These are phyloP conservation scores for Schoenoplectus tabernaemontani DNA, from an alignment of 202 grass and related monocot genomes.

Conservation along the genomic window DNA sequence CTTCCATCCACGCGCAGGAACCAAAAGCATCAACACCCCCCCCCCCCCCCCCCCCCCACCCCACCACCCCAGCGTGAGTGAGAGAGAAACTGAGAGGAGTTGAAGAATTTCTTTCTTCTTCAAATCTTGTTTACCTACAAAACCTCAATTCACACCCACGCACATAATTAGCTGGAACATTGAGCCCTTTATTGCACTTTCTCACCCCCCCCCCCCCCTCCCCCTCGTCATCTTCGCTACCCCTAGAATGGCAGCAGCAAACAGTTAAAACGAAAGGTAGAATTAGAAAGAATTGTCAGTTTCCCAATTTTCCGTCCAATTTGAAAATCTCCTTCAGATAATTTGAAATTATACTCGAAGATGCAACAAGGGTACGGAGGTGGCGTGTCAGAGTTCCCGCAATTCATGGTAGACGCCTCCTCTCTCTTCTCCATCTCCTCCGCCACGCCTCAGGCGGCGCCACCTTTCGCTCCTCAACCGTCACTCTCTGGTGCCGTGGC, in stretches of 20 bases:
- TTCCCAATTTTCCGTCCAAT: not conserved
- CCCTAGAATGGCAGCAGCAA: not conserved
- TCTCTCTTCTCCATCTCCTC: conserved; percentile 51
- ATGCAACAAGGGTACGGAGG: conserved; percentile 90
- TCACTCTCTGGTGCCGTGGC: conserved; percentile 22
- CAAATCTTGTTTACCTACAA: not conserved
- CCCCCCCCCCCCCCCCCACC: too few species aligned
- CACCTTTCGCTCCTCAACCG: not conserved
- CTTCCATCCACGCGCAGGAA: not conserved
- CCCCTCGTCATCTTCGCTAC: not conserved
- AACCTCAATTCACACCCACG: not conserved
- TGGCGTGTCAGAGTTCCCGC: conserved; percentile 76
- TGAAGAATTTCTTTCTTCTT: not conserved
- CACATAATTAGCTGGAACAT: not conserved
- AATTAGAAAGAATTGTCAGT: not conserved
- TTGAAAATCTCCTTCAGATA: not conserved
- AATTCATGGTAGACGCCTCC: conserved; percentile 73
- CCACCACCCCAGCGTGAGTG: too few species aligned
- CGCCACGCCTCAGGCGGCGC: not conserved
- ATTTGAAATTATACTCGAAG: conserved; percentile 4
- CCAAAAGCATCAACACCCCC: not conserved
- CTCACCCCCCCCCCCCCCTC: too few species aligned
- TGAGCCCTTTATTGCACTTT: not conserved
- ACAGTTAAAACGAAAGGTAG: not conserved
- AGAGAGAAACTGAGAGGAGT: not conserved